These are phyloP conservation scores for Yamadazyma olivae DNA, from an alignment of 805 yeast species.

Conservation along the genomic window DNA sequence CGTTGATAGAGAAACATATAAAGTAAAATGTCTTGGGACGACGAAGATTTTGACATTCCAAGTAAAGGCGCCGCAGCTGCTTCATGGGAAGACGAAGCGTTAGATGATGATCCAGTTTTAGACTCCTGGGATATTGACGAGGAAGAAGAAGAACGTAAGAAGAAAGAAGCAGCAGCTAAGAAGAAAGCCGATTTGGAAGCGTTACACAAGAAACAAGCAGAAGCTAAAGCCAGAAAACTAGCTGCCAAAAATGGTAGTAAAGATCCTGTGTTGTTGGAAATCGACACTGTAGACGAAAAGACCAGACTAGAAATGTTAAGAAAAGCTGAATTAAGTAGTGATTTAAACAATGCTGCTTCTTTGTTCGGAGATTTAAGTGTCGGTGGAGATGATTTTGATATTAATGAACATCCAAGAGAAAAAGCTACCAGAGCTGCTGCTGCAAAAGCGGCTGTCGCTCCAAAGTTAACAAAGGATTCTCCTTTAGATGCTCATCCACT, in stretches of 20 bases:
- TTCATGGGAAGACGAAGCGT: constrained; percentile 82
- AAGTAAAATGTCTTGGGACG: constrained; percentile 62
- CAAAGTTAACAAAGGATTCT: constrained; percentile 50
- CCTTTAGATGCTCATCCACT: constrained; percentile 76
- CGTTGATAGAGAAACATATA: neutral
- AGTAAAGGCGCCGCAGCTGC: constrained; percentile 48
- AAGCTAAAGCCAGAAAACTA: constrained; percentile 47
- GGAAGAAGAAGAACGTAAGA: constrained; percentile 60
- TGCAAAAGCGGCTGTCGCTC: constrained; percentile 22
- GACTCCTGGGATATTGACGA: constrained; percentile 89
- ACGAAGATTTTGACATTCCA: constrained; percentile 78
- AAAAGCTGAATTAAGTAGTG: constrained; percentile 80
- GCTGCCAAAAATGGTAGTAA: constrained; percentile 33
- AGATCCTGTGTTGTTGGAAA: constrained; percentile 44
- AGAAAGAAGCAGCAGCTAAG: constrained; percentile 40
- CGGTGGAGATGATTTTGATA: constrained; percentile 32
- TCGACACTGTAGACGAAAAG: constrained; percentile 67
- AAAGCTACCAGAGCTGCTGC: constrained; percentile 43
- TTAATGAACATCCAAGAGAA: constrained; percentile 53
- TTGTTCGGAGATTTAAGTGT: constrained; percentile 73
- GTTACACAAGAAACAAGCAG: constrained; percentile 40
- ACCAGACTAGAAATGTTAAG: constrained; percentile 73
- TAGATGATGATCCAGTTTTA: constrained; percentile 67
- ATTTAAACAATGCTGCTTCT: constrained; percentile 90
- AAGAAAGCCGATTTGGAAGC: constrained; percentile 44